phyloP scores from a whole-genome alignment of 495 filamentous ascomycete genomes.

The Opeltia flavorubescens region DNA sequence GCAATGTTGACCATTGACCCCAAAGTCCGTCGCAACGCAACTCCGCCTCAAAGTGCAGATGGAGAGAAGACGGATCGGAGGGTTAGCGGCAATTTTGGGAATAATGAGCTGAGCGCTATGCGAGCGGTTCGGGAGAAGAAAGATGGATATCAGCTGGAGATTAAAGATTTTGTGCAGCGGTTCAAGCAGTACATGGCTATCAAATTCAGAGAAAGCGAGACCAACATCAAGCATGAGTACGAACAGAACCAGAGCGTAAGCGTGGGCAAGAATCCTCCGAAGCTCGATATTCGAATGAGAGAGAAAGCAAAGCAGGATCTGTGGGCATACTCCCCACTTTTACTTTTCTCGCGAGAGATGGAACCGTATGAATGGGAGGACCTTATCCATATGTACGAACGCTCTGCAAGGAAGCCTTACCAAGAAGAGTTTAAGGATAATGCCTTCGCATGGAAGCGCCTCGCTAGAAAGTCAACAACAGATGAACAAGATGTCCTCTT shows the following conservation, averaged over 20 bases:
- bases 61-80: slow-evolving; percentile 34
- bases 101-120: slow-evolving; percentile 80
- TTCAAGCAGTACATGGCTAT: slow-evolving; percentile 68
- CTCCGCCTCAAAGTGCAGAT: slow-evolving; percentile 23
- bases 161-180: slow-evolving; percentile 54
- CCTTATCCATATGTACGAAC: slow-evolving; percentile 65
- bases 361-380: slow-evolving; percentile 67
- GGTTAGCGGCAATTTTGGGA: slow-evolving; percentile 46
- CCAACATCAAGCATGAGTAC: slow-evolving; percentile 44
- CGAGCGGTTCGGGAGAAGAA: slow-evolving; percentile 85
- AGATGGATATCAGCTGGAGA: slow-evolving; percentile 66
- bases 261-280: slow-evolving; percentile 30
- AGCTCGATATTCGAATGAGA: slow-evolving; percentile 36
- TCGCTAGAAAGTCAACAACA: slow-evolving; percentile 58
- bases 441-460: slow-evolving; percentile 65
- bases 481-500: slow-evolving; percentile 86
- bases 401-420: slow-evolving; percentile 58
- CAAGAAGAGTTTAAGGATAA: slow-evolving; percentile 73
- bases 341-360: slow-evolving; percentile 76
- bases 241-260: slow-evolving; percentile 37
- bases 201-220: slow-evolving; percentile 61
- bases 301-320: slow-evolving; percentile 41
- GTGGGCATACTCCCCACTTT: slow-evolving; percentile 72
- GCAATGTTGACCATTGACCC: slow-evolving; percentile 94
- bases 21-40: slow-evolving; percentile 43